Base-by-base conservation (phyloP, 345 rosid genomes). In the Aegle marmelos region DNA sequence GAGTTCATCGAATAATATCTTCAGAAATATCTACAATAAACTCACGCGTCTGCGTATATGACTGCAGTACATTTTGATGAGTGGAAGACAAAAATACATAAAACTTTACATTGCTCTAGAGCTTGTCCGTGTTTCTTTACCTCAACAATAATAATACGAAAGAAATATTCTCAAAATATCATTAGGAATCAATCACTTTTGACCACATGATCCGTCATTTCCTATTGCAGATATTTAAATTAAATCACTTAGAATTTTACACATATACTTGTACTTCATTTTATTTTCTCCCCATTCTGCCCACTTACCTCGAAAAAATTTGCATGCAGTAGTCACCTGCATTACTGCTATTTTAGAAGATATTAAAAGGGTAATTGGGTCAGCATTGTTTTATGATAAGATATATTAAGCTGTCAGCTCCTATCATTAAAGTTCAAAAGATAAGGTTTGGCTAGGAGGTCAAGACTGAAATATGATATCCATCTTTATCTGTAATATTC, bases 371-470 rank as follows among this genome's bases (percentile, higher is more conserved):
- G 39, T 7, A 63, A 45, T 45, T 45, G 50, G 50, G 50, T 45
- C 50, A 45, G 16, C 17, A 45, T 36, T 0, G 3, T 45, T 45
- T 3, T 11, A 11, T 45, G 50, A 4, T 11, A 19, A 62, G 17
- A 30, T 16, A 68, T 27, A 39, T 68, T 24, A 68, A 22, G 54
- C 50, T 4, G 22, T 41, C 72, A 21, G 24, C 62, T 50, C 37
- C 19, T 53, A 71, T 50, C 41, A 48, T 70, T 16, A 27, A 11
- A 28, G 1, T 37, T 41, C 14, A 16, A 16, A 25, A 74, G 68
- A 74, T 74, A 74, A 60, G 68, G 54, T 58, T 59, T 37, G 58
- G 56, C 68, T 0, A 74, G 22, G 24, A 60, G 56, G 37, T 60
- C 25, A n/a, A 25, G 54, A 59, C 10, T 60, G 24, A 14, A 56